Conservation (phyloP, 129 eudicot genomes). For the Tanacetum coccineum region DNA sequence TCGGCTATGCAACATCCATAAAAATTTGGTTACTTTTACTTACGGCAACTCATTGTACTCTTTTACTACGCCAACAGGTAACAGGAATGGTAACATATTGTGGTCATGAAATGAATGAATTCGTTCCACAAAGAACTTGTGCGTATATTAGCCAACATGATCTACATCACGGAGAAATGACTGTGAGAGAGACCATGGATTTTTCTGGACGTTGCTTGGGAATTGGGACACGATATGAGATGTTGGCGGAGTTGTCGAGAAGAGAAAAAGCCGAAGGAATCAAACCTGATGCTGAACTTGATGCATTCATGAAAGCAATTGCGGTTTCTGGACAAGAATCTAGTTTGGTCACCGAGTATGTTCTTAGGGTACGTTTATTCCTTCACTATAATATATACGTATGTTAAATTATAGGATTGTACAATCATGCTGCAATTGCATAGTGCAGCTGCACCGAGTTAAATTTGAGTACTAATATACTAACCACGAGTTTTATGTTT, state of each 20-base stretch:
- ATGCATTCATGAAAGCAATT: slow-evolving; percentile 80
- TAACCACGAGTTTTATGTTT: slow-evolving; percentile 14
- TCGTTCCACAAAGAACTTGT: slow-evolving; percentile 75
- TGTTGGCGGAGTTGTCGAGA: slow-evolving; percentile 69
- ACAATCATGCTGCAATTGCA: slow-evolving; percentile 3
- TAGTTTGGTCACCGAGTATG: slow-evolving; percentile 70
- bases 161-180: slow-evolving; percentile 85
- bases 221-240: slow-evolving; percentile 66
- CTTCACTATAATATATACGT: background rate
- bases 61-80: slow-evolving; percentile 22
- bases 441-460: background rate
- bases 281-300: slow-evolving; percentile 78
- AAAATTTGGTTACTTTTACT: slow-evolving; percentile 2
- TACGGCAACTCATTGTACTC: background rate
- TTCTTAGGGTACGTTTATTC: slow-evolving; percentile 50
- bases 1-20: background rate
- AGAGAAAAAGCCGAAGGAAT: slow-evolving; percentile 65
- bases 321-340: slow-evolving; percentile 66
- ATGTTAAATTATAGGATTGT: background rate
- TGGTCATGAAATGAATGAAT: slow-evolving; percentile 70
- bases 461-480: slow-evolving; percentile 1
- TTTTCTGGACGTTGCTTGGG: slow-evolving; percentile 75
- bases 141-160: slow-evolving; percentile 81
- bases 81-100: slow-evolving; percentile 62
- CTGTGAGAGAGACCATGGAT: slow-evolving; percentile 77